Evolutionary conservation across 345 rosid genomes (phyloP), one percentile per base, ranked within the genome.

Genomic region (Crucihimalaya himalaica): DNA sequence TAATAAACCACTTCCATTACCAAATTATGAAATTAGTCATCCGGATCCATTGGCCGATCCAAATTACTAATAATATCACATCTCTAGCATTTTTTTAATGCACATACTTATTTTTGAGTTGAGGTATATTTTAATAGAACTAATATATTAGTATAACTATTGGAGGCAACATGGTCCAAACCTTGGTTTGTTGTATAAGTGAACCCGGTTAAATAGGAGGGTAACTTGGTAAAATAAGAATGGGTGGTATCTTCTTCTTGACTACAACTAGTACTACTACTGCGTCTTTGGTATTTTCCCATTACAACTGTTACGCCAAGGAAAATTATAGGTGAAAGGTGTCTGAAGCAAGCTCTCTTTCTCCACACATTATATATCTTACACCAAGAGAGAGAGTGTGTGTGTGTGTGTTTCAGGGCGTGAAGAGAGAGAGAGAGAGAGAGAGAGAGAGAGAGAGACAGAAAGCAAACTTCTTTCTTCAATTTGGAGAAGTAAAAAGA

Each of bases 271-370:
- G 19, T 15, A 16, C 48, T 14, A 42, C 46, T 74, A 13, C 7
- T 37, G 59, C 6, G 66, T 74, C 46, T 50, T 67, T 68, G 56
- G 63, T 60, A 68, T 59, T 57, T 35, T 28, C 57, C 10, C 53
- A 39, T 57, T 47, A 68, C 79, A 68, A 42, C 79, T 75, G 74
- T 75, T 75, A 75, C 74, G 57, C 65, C 2, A 75, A 51, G 68
- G 20, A 53, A 18, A 40, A 35, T 19, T 14, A 28, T 39, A 59
- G 58, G 19, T 35, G 59, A 56, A 73, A 73, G 65, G 42, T 65
- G 77, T 73, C 77, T 27, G 28, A 73, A 64, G 54, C 63, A 60
- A 67, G 29, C 79, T 60, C 27, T 46, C 54, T 52, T 14, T 42
- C 6, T 43, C 53, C 53, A 47, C 61, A 66, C 67, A 21, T 66